These are phyloP conservation scores for Globisporangium nagaii DNA, from an alignment of 352 stramenopile genomes.

Conservation along the genomic window DNA sequence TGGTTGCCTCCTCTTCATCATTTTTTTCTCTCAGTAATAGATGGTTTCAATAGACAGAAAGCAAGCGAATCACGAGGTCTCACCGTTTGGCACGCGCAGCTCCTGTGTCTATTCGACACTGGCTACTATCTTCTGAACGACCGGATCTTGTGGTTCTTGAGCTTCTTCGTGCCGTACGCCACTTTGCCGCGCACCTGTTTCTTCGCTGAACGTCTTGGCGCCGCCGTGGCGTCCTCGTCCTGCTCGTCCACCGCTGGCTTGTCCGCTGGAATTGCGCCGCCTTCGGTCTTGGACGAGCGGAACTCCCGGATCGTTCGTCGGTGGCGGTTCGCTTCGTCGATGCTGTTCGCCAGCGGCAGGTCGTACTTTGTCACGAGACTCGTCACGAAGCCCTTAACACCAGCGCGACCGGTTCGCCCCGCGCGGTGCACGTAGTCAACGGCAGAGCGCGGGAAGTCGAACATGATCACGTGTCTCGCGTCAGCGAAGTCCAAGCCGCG, in stretches of 20 bases:
- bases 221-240: background rate
- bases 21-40: no score
- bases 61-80: no score
- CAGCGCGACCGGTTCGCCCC: constrained; percentile 59
- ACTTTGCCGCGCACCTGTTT: constrained; percentile 9
- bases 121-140: constrained; percentile 9
- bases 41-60: no score
- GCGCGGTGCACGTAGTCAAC: constrained; percentile 93
- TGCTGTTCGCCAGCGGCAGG: constrained; percentile 47
- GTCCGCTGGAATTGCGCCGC: constrained; percentile 11
- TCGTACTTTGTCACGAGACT: constrained; percentile 78
- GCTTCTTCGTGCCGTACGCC: constrained; percentile 48
- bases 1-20: no score
- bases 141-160: constrained; percentile 55
- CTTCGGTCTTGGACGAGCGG: constrained; percentile 14
- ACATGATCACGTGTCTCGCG: constrained; percentile 90
- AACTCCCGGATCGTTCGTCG: constrained; percentile 55
- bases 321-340: constrained; percentile 60
- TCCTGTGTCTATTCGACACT: background rate
- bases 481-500: constrained; percentile 88
- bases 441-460: constrained; percentile 90
- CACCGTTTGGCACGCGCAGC: no score
- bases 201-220: background rate
- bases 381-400: constrained; percentile 54
- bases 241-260: background rate